Evolutionary conservation across 495 filamentous ascomycete species (phyloP), one percentile per base, ranked within the genome.

Genomic region (Trichoderma reesei): DNA sequence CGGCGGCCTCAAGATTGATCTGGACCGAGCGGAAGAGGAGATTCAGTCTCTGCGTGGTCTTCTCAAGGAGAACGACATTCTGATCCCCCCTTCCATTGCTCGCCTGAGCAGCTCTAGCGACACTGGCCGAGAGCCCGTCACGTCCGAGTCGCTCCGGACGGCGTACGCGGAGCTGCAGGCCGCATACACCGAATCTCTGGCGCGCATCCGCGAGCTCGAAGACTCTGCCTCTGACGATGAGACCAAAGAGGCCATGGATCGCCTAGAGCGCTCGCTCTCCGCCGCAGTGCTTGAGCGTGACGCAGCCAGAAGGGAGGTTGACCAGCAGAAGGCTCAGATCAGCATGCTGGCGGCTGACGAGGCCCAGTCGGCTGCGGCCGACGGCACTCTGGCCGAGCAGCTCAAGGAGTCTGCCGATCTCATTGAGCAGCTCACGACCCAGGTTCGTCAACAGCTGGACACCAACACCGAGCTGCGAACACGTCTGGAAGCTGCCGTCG

Each of bases 21-120:
- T 98, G 37, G 95, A 98, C 71, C 89, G 92, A 66, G 91, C 94
- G 4, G 89, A 96, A 74, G 89, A 94, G 71, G 95, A 98, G 77
- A 96, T 93, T 13, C 77, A 81, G 38, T 90, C 88, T 34, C 77
- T 98, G 38, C 86, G 92, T 33, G 82, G 75, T 33, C 80, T 98
- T 31, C 83, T 98, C 18, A 80, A 90, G 70, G 92, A 96, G 73
- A 90, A 92, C 68, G 93, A 96, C 72, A 92, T 92, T 61, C 75
- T 88, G 26, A 82, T 89, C 34, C 85, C 85, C 8, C 80, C 79
- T 41, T 72, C 76, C 14, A 74, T 84, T 13, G 78, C 80, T 5
- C 79, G 84, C 39, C 77, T 78, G 1, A 77, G 77, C 64, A 75
- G 63, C 67, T 66, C 65, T 56, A 69, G 70, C 63, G 39, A 67